Evolutionary conservation across 2,329 filamentous ascomycete species (phyloP), one percentile per base, ranked within the genome.

Genomic region (Karstenula rhodostoma): DNA sequence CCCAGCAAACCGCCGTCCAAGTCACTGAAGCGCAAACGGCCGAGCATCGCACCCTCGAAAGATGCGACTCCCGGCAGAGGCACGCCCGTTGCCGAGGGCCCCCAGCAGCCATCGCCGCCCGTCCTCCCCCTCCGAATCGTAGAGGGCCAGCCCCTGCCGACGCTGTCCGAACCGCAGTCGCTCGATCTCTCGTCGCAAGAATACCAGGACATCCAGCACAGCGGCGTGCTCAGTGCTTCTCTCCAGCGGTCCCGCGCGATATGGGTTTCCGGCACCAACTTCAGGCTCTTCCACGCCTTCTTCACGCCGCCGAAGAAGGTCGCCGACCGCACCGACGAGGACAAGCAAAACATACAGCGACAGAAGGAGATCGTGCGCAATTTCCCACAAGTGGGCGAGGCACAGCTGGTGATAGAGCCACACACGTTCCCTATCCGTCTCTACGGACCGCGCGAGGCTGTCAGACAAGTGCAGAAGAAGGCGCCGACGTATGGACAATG

Each of bases 391-490:
- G 64, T 78, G 19, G 75, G 73, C 43, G 71, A 77, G 42, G 88
- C 91, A 63, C 88, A 88, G 35, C 87, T 96, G 63, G 90, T 87
- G 23, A 87, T 94, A 61, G 92, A 94, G 75, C 92, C 92, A 47
- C 91, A 95, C 73, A 86, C 91, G 46, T 87, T 95, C 67, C 90
- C 93, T 66, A 91, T 90, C 58, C 66, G 68, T 32, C 70, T 77
- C 32, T 77, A 74, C 60, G 75, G 70, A 9, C 73, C 75, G 3
- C 64, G 68, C 1, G 74, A 77, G 61, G 62, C 66, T 19, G 61
- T 61, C 32, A 62, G 72, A 29, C 56, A 67, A 25, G 59, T 61
- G 3, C 72, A 66, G 32, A 76, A 73, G 68, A 77, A 75, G 63
- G 55, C 65, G 17, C 69, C 73, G 2, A 63, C 61, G 12, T 77